Evolutionary conservation across 179 eudicot species (phyloP).

Genomic region (Beta lomatogona): DNA sequence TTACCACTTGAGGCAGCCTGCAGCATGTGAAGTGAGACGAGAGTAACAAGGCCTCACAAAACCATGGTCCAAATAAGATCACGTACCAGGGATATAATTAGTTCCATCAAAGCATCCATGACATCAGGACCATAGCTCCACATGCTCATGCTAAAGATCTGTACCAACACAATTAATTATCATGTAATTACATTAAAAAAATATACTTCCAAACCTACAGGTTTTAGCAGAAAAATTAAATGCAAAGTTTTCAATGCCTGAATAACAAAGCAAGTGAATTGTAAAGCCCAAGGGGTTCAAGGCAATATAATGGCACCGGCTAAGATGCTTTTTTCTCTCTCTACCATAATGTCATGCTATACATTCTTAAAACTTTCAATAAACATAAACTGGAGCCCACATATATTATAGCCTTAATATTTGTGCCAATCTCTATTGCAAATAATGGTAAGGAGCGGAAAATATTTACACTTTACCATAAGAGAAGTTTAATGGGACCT

Average conservation of each 20-base stretch:
- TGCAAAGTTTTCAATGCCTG: not conserved
- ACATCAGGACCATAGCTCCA: conserved; percentile 86
- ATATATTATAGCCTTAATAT: not conserved
- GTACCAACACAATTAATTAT: conserved; percentile 14
- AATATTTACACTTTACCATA: not conserved
- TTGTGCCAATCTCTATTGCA: not conserved
- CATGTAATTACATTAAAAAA: not conserved
- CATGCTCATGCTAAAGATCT: conserved; percentile 80
- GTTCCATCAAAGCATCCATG: conserved; percentile 84
- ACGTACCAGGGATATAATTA: conserved; percentile 73
- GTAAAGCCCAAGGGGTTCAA: not conserved
- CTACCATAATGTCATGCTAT: too few species aligned
- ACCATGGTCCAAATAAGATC: conserved; percentile 11
- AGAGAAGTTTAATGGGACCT: not conserved
- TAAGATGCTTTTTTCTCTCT: not conserved
- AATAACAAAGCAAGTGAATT: not conserved
- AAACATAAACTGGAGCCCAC: too few species aligned
- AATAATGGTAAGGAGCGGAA: not conserved
- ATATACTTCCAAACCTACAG: not conserved
- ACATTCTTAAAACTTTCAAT: too few species aligned
- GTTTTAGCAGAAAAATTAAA: not conserved
- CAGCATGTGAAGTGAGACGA: conserved; percentile 20
- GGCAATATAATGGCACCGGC: not conserved
- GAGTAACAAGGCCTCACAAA: conserved; percentile 8
- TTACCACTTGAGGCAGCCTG: conserved; percentile 82